phyloP scores from a whole-genome alignment of 345 rosid species.

The Gossypium ekmanianum region DNA sequence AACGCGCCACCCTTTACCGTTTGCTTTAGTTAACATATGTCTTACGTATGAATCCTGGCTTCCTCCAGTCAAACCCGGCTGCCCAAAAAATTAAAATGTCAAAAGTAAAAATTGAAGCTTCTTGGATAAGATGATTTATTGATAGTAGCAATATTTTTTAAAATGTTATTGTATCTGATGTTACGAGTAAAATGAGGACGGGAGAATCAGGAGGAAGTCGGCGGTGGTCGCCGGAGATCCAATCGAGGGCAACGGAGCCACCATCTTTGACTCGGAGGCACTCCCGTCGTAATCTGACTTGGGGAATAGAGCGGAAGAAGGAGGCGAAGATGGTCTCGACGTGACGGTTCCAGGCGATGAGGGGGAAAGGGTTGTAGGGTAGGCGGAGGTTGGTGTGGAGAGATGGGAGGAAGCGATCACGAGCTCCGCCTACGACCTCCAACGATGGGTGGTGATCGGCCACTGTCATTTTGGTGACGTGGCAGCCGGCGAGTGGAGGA shows the following conservation, averaged over 20 bases:
- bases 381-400: constrained; percentile 31
- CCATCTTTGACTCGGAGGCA: constrained; percentile 51
- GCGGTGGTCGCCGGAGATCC: constrained; percentile 56
- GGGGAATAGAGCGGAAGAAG: constrained; percentile 42
- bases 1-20: constrained; percentile 72
- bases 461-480: constrained; percentile 25
- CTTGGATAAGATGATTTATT: neutral
- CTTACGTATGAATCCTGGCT: constrained; percentile 83
- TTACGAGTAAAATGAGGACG: constrained; percentile 71
- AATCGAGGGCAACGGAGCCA: constrained; percentile 57
- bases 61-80: constrained; percentile 95
- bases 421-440: constrained; percentile 50
- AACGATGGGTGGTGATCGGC: constrained; percentile 42
- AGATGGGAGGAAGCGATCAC: constrained; percentile 40
- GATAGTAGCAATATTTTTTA: neutral
- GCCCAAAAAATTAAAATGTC: constrained; percentile 6
- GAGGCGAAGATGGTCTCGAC: constrained; percentile 65
- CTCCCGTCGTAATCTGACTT: constrained; percentile 43
- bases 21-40: constrained; percentile 42
- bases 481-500: constrained; percentile 24
- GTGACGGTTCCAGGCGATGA: constrained; percentile 49
- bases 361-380: constrained; percentile 45
- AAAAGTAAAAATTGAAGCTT: constrained; percentile 5
- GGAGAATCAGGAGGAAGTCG: constrained; percentile 54
- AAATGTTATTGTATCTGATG: constrained; percentile 8